Conservation (phyloP, 1,139 yeast species). For the Pneumocystis canis region DNA sequence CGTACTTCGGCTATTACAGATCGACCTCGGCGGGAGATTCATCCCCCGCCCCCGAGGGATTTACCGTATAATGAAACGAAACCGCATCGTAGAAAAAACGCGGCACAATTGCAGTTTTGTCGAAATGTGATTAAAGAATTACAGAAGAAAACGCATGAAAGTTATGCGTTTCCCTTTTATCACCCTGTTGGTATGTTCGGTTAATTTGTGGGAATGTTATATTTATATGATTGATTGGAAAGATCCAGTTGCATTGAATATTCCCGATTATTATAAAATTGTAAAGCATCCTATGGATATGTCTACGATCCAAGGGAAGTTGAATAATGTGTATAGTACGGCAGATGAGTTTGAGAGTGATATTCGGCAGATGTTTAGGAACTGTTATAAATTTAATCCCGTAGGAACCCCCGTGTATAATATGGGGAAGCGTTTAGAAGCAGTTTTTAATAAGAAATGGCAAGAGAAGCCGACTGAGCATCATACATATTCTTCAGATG, state of each 20-base stretch:
- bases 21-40: slow-evolving; percentile 88
- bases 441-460: slow-evolving; percentile 79
- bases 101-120: slow-evolving; percentile 79
- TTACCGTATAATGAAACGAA: slow-evolving; percentile 69
- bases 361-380: slow-evolving; percentile 64
- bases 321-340: slow-evolving; percentile 71
- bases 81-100: slow-evolving; percentile 84
- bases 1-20: slow-evolving; percentile 46
- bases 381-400: slow-evolving; percentile 87
- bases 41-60: slow-evolving; percentile 91
- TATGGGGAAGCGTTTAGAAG: slow-evolving; percentile 88
- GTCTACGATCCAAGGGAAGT: slow-evolving; percentile 65
- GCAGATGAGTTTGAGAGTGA: slow-evolving; percentile 81
- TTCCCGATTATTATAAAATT: slow-evolving; percentile 75
- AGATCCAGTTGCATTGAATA: slow-evolving; percentile 83
- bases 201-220: no score
- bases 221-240: neutral
- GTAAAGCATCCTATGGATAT: slow-evolving; percentile 92
- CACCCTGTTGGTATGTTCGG: slow-evolving; percentile 47
- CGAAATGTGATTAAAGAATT: slow-evolving; percentile 71
- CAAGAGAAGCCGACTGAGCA: slow-evolving; percentile 65
- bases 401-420: slow-evolving; percentile 88
- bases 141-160: slow-evolving; percentile 65
- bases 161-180: slow-evolving; percentile 76
- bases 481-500: slow-evolving; percentile 33